Evolutionary conservation across 176 grass and related monocot genomes (phyloP).

Genomic region (Miscanthus lutarioriparius): DNA sequence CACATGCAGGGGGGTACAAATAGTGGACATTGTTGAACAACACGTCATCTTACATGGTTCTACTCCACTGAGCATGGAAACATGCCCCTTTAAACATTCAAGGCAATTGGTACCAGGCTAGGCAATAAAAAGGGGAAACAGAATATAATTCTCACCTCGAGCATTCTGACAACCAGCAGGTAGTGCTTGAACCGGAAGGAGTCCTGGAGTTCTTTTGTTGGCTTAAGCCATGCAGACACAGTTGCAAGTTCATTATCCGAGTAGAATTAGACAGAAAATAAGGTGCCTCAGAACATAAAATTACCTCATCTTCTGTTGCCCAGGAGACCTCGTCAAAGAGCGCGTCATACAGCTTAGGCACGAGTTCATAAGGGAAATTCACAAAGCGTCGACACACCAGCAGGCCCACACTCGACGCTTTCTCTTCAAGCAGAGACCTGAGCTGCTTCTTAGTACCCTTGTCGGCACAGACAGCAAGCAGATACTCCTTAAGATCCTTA

Average conservation of each 20-base stretch:
- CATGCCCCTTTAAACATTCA: not conserved
- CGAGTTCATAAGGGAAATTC: constrained; percentile 81
- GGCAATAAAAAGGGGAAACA: not conserved
- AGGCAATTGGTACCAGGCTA: not conserved
- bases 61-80: constrained; percentile 23
- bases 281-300: not conserved
- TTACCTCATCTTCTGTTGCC: constrained; percentile 97
- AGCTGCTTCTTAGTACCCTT: constrained; percentile 62
- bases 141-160: constrained; percentile 53
- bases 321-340: constrained; percentile 90
- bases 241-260: not conserved
- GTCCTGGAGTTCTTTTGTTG: constrained; percentile 77
- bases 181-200: constrained; percentile 87
- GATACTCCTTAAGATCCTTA: constrained; percentile 67
- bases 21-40: not conserved
- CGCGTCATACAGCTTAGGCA: constrained; percentile 77
- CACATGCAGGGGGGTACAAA: not conserved
- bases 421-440: constrained; percentile 55
- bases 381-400: constrained; percentile 77
- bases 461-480: constrained; percentile 56
- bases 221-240: constrained; percentile 41
- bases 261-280: not conserved
- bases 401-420: constrained; percentile 54
- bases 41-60: not conserved
- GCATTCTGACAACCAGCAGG: constrained; percentile 63